Percentiles rank a stretch among this genome's conserved stretches.
These are phyloP conservation scores for Austropuccinia psidii DNA, from an alignment of 1,284 basidiomycete species.

Conservation along the genomic window DNA sequence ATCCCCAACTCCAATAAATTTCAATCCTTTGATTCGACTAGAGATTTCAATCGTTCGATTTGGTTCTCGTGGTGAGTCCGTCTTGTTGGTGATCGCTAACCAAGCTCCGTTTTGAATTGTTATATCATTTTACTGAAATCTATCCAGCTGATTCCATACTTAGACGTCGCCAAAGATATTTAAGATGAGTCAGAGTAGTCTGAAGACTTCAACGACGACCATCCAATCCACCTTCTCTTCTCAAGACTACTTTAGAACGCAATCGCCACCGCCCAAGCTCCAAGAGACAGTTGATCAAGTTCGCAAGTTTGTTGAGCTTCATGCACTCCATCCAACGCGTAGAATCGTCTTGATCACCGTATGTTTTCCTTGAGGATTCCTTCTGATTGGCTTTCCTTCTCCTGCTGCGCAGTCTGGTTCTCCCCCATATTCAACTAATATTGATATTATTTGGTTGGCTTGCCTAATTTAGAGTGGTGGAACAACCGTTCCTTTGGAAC, in stretches of 20 bases:
- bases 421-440: conserved; percentile 33
- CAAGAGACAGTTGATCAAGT: not conserved
- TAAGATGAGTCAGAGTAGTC: no score
- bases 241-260: conserved; percentile 14
- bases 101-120: no score
- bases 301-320: not conserved
- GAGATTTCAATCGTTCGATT: no score
- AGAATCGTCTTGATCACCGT: conserved; percentile 90
- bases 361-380: conserved; percentile 48
- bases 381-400: not conserved
- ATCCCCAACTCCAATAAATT: no score
- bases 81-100: no score
- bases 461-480: conserved; percentile 70
- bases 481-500: conserved; percentile 87
- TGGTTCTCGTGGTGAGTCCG: no score
- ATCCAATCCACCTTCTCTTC: conserved; percentile 4
- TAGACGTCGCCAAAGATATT: no score
- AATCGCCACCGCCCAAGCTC: conserved; percentile 1
- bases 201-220: no score
- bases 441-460: no score
- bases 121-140: no score
- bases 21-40: no score
- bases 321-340: not conserved
- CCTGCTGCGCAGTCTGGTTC: not conserved
- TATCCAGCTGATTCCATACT: no score